phyloP scores from a whole-genome alignment of 2,329 filamentous ascomycete genomes.

The Cordyceps militaris region DNA sequence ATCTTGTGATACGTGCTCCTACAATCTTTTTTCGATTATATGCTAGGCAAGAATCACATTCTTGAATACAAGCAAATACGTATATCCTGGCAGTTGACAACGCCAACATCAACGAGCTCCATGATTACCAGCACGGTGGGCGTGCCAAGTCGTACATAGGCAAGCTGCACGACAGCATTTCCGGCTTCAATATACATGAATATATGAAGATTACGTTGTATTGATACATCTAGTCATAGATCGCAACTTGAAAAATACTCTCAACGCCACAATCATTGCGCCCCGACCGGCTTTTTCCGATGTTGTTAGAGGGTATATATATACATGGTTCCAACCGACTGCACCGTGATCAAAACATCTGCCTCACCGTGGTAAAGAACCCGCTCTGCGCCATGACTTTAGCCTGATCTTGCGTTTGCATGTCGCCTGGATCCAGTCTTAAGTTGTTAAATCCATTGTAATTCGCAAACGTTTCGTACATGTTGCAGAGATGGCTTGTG shows the following conservation, averaged over 20 bases:
- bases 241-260: background rate
- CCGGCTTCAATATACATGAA: background rate
- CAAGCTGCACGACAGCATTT: background rate
- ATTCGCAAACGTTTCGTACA: constrained; percentile 1
- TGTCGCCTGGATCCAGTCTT: background rate
- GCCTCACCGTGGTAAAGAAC: background rate
- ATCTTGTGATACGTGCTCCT: background rate
- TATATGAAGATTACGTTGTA: background rate
- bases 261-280: background rate
- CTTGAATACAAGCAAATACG: too few relatives aligned
- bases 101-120: too few relatives aligned
- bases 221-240: background rate
- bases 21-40: background rate
- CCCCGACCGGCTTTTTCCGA: background rate
- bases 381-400: background rate
- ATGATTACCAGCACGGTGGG: too few relatives aligned
- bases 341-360: constrained; percentile 8
- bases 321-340: too few relatives aligned
- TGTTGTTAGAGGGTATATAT: too few relatives aligned
- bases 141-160: too few relatives aligned
- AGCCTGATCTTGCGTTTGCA: background rate
- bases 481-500: background rate
- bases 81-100: too few relatives aligned
- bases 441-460: constrained; percentile 1
- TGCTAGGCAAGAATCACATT: too few relatives aligned